Evolutionary conservation across 1,284 basidiomycete genomes (phyloP).

Genomic region (Rhodofomes roseus): DNA sequence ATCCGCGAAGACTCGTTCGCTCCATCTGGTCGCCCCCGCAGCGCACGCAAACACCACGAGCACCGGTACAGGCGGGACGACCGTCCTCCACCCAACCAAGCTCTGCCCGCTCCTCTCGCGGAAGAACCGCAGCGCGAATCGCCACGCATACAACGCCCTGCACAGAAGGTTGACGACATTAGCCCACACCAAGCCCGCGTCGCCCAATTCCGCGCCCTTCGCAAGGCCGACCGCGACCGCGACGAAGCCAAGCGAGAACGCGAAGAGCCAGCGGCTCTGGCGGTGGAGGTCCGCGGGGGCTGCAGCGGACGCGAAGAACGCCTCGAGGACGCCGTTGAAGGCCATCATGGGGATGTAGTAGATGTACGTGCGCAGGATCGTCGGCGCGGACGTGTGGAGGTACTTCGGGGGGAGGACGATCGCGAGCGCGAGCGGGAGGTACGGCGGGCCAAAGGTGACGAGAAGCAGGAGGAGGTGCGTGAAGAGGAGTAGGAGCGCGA

Average conservation of each 20-base stretch:
- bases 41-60: slow-evolving; percentile 24
- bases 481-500: slow-evolving; percentile 54
- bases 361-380: slow-evolving; percentile 73
- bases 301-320: slow-evolving; percentile 82
- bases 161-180: slow-evolving; percentile 65
- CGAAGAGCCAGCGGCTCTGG: slow-evolving; percentile 71
- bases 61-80: slow-evolving; percentile 25
- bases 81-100: slow-evolving; percentile 18
- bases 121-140: slow-evolving; percentile 28
- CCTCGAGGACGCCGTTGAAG: slow-evolving; percentile 86
- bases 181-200: slow-evolving; percentile 72
- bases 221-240: slow-evolving; percentile 44
- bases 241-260: slow-evolving; percentile 63
- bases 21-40: slow-evolving; percentile 25
- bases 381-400: slow-evolving; percentile 67
- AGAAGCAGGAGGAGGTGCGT: slow-evolving; percentile 75
- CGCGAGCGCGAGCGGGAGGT: slow-evolving; percentile 64
- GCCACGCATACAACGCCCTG: slow-evolving; percentile 52
- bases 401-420: slow-evolving; percentile 74
- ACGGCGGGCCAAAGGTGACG: slow-evolving; percentile 69
- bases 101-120: slow-evolving; percentile 12
- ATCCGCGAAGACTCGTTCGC: slow-evolving; percentile 16
- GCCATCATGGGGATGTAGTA: slow-evolving; percentile 87
- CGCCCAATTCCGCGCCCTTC: slow-evolving; percentile 51
- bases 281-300: slow-evolving; percentile 54